These are phyloP conservation scores for Alopecurus myosuroides DNA, from an alignment of 176 grass and related monocot genomes.

Conservation along the genomic window DNA sequence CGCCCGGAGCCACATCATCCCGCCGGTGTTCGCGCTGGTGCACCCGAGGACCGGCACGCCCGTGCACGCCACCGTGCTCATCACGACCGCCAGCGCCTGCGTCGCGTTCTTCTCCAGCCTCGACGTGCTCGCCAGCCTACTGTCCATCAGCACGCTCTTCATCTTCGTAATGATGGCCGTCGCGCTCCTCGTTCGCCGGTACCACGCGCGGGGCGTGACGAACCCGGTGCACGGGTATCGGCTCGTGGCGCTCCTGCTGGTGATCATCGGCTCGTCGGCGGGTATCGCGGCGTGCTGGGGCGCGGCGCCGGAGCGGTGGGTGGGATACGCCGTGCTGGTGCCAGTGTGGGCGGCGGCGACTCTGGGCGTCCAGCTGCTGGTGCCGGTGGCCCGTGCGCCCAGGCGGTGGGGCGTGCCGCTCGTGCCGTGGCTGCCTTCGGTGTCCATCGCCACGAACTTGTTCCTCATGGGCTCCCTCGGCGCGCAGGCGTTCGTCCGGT, in stretches of 20 bases:
- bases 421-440: not conserved
- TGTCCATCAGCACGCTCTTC: slow-evolving; percentile 11
- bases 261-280: not conserved
- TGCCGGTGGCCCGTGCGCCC: not conserved
- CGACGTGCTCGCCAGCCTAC: slow-evolving; percentile 1
- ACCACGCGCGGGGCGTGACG: not conserved
- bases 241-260: not conserved
- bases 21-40: slow-evolving; percentile 15
- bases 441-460: not conserved
- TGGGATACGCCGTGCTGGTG: not conserved
- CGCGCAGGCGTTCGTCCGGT: not conserved
- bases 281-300: slow-evolving; percentile 3
- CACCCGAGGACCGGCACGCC: slow-evolving; percentile 11
- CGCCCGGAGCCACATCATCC: slow-evolving; percentile 14
- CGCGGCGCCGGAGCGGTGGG: not conserved
- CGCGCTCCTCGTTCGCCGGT: not conserved
- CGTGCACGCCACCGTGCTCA: not conserved
- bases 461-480: slow-evolving; percentile 8
- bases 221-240: not conserved
- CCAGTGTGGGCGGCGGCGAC: not conserved
- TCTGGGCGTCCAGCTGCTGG: not conserved
- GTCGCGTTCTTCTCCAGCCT: not conserved
- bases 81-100: not conserved
- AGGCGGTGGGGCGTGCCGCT: not conserved
- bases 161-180: not conserved